These are phyloP conservation scores for Exidia glandulosa DNA, from an alignment of 768 basidiomycete species.

Conservation along the genomic window DNA sequence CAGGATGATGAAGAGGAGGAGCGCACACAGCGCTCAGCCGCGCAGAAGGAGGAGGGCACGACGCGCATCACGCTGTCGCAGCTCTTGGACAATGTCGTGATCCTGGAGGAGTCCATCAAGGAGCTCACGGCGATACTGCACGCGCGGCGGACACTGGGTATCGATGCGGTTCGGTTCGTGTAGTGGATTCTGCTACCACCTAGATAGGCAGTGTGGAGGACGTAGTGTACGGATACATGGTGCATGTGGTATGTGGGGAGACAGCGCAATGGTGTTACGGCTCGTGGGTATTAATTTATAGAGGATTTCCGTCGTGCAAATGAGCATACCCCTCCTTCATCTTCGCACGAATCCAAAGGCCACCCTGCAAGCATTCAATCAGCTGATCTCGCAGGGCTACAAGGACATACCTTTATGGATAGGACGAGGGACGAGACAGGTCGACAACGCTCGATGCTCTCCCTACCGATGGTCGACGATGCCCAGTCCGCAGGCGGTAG, in stretches of 20 bases:
- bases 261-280: not conserved
- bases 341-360: constrained; percentile 9
- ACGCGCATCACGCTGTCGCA: constrained; percentile 62
- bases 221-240: not conserved
- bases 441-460: constrained; percentile 11
- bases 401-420: constrained; percentile 7
- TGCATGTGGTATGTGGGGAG: not conserved
- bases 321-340: not conserved
- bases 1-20: constrained; percentile 17
- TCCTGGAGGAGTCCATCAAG: constrained; percentile 91
- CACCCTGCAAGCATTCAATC: constrained; percentile 4
- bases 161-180: constrained; percentile 70
- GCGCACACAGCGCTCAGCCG: constrained; percentile 12
- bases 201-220: not conserved
- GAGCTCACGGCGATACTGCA: constrained; percentile 81
- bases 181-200: constrained; percentile 14
- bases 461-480: constrained; percentile 1
- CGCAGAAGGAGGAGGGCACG: constrained; percentile 12
- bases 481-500: constrained; percentile 8
- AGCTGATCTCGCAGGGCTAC: not conserved
- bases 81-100: constrained; percentile 86
- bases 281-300: not conserved
- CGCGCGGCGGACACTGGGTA: constrained; percentile 71
- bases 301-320: not conserved
- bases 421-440: constrained; percentile 11